Conservation (phyloP, 2,329 filamentous ascomycete genomes). For the Pestalotiopsis sp. region DNA sequence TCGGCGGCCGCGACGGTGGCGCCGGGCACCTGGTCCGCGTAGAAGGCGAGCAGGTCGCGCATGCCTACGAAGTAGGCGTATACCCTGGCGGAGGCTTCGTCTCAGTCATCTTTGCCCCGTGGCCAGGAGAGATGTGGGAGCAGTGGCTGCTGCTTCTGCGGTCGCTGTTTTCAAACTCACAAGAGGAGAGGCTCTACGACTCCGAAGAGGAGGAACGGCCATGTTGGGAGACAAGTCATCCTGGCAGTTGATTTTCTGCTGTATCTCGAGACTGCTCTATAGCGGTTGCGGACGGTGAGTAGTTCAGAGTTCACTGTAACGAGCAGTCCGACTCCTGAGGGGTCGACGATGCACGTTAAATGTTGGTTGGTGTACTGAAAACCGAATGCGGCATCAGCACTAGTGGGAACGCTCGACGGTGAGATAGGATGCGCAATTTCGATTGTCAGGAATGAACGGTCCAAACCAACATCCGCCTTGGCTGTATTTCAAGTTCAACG, state of each 20-base stretch:
- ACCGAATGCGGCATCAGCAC: not conserved
- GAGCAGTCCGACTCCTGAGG: no score
- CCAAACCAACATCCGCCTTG: not conserved
- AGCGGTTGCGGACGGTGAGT: not conserved
- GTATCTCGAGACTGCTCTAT: not conserved
- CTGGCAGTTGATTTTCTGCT: not conserved
- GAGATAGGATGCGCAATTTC: not conserved
- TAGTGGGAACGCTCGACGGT: not conserved
- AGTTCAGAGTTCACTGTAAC: not conserved
- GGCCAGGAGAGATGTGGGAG: not conserved
- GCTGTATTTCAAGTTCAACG: not conserved
- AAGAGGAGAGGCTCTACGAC: slow-evolving; percentile 25
- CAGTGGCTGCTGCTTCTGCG: slow-evolving; percentile 1
- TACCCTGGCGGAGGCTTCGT: slow-evolving; percentile 15
- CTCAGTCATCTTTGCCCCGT: not conserved
- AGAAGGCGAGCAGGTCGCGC: slow-evolving; percentile 26
- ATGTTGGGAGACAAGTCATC: slow-evolving; percentile 3
- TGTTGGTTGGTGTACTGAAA: not conserved
- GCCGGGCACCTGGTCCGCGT: slow-evolving; percentile 25
- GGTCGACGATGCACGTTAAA: not conserved
- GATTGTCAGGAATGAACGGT: not conserved
- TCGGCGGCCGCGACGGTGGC: slow-evolving; percentile 14
- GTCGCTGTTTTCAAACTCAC: slow-evolving; percentile 19
- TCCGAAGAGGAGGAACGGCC: slow-evolving; percentile 7
- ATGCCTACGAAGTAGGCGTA: slow-evolving; percentile 24